Percentiles rank a stretch among this genome's conserved stretches.
Conservation (phyloP, 2,329 filamentous ascomycete genomes). For the Aureobasidium zeae region DNA sequence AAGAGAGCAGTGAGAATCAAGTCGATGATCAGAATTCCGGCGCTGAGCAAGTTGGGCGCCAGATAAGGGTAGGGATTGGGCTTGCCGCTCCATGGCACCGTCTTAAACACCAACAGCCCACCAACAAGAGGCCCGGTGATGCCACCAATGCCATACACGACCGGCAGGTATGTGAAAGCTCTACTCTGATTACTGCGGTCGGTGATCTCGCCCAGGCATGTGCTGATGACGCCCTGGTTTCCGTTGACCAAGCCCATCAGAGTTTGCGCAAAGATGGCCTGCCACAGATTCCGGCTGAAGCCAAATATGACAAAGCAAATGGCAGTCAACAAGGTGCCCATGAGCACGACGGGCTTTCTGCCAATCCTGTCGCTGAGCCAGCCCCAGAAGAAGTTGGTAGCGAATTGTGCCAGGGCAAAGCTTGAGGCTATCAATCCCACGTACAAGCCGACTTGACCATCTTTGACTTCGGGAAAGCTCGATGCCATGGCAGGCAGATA, state of each 20-base stretch:
- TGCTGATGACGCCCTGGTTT: constrained; percentile 88
- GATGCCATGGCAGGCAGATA: constrained; percentile 90
- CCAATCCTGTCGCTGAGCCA: constrained; percentile 72
- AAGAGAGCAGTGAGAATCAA: constrained; percentile 67
- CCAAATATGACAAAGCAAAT: constrained; percentile 78
- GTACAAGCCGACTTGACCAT: constrained; percentile 67
- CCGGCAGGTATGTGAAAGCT: constrained; percentile 87
- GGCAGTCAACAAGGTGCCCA: constrained; percentile 75
- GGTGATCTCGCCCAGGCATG: constrained; percentile 88
- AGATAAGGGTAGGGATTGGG: constrained; percentile 68
- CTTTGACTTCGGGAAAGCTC: constrained; percentile 70
- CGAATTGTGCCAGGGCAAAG: constrained; percentile 86
- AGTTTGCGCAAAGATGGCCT: constrained; percentile 75
- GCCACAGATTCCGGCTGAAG: constrained; percentile 72
- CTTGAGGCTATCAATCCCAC: constrained; percentile 83
- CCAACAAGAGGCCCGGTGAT: constrained; percentile 91
- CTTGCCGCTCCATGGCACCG: constrained; percentile 46
- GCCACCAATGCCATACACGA: constrained; percentile 90
- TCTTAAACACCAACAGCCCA: constrained; percentile 63
- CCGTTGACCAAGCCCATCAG: constrained; percentile 91
- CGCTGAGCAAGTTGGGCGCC: constrained; percentile 70
- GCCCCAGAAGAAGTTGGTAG: constrained; percentile 87
- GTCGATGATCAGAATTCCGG: constrained; percentile 60
- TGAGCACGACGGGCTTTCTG: constrained; percentile 70
- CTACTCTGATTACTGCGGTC: constrained; percentile 89